Evolutionary conservation across 192 early-diverging fungal species (phyloP), one percentile per base, ranked within the genome.

Genomic region (Coemansia sp.): DNA sequence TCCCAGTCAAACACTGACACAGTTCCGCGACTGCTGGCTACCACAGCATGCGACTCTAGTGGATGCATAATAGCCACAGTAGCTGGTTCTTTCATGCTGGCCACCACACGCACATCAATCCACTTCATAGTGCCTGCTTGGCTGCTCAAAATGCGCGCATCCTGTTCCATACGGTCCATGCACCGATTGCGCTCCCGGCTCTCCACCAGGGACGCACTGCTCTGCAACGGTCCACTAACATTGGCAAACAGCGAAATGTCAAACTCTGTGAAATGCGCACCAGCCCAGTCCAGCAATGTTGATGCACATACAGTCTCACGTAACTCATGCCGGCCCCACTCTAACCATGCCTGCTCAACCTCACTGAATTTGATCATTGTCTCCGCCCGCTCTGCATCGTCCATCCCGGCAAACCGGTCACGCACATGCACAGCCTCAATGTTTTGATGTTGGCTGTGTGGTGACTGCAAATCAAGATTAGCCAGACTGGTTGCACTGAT

Each of bases 11-110:
- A 83, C 57, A 80, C 69, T 4, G 60, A 62, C 1, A 83, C 73
- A 46, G 76, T 85, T 31, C 90, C 85, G 46, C 84, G 82, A 23
- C 85, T 83, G 66, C 92, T 89, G 8, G 92, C 88, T 38, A 87
- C 87, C 2, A 94, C 78, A 36, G 94, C 77, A 72, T 96, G 91
- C 17, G 89, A 86, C 71, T 97, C 94, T 66, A 88, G 92, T 47
- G 88, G 86, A 69, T 98, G 96, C 78, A 95, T 88, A 2, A 86
- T 67, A 20, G 79, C 69, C 10, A 63, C 49, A 15, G 65, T 57
- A 0, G 79, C 64, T 15, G 56, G 31, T 5, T 12, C 51, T 6
- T 60, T 38, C 19, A 54, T 57, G 26, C 42, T 31, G 0, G 57
- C 79, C 25, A 76, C 70, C 0, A 74, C 22, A 0, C 66, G 65